Conservation (phyloP, 1,284 basidiomycete genomes). For the Ceratorhiza oryzae-sativae region DNA sequence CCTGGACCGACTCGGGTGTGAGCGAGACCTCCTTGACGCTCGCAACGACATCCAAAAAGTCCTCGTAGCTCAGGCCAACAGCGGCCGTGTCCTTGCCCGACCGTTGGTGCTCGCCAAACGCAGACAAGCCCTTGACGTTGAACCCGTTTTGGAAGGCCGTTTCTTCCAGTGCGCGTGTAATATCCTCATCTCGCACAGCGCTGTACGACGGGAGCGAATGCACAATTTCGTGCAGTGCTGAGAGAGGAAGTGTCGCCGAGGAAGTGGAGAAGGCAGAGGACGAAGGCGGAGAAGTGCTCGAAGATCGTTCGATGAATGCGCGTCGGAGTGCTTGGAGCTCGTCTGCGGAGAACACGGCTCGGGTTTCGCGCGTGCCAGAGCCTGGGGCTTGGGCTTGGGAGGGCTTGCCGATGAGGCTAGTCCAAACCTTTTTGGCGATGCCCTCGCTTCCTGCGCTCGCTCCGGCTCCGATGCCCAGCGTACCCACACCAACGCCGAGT, state of each 20-base stretch:
- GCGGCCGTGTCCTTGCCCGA: conserved; percentile 45
- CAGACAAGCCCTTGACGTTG: conserved; percentile 69
- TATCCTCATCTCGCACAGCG: conserved; percentile 26
- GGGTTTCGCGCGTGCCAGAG: conserved; percentile 37
- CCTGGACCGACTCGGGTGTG: conserved; percentile 55
- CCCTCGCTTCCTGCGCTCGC: conserved; percentile 51
- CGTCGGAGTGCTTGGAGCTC: conserved; percentile 46
- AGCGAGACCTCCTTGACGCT: conserved; percentile 81
- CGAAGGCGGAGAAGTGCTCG: conserved; percentile 4
- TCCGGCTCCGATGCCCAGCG: conserved; percentile 49
- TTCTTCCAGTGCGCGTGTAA: conserved; percentile 58
- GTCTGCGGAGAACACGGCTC: conserved; percentile 48
- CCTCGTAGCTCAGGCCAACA: conserved; percentile 39
- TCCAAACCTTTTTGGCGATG: conserved; percentile 22
- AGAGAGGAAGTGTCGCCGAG: conserved; percentile 9
- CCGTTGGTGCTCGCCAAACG: conserved; percentile 67
- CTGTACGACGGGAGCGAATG: conserved; percentile 28
- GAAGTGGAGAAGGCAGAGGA: neutral
- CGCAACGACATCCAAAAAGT: conserved; percentile 68
- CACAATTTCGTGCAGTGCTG: conserved; percentile 23
- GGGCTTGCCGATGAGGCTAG: conserved; percentile 6
- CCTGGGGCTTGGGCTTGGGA: conserved; percentile 46
- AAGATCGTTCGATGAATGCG: conserved; percentile 44
- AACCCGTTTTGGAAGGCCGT: conserved; percentile 67
- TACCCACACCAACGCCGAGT: conserved; percentile 47